Evolutionary conservation across 345 rosid species (phyloP), one percentile per base, ranked within the genome.

Genomic region (Eucalyptus melliodora): DNA sequence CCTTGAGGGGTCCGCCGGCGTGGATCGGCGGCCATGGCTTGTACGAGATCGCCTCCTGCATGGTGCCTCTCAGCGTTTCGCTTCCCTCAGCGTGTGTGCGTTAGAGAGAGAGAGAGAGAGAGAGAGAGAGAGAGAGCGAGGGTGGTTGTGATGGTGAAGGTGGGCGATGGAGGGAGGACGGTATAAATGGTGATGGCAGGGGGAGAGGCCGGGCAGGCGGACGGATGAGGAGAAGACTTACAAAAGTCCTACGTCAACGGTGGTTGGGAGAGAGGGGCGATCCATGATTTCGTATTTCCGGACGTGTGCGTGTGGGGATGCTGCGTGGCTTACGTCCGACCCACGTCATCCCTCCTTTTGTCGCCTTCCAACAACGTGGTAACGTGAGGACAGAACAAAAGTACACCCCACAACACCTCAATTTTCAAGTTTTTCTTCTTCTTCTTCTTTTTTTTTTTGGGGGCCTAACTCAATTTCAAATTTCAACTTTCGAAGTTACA

Each of bases 1-100:
- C 16, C 83, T 37, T 44, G 34, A 31, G 49, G 24, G 67, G 49
- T 6, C 55, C 59, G 88, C 89, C 89, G 87, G 90, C 67, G 89
- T 89, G 72, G n/a, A 83, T 77, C 30, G 91, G 90, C 6, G 56
- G 89, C 93, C 93, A 91, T 31, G 94, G 90, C 81, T 92, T 90
- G 92, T 92, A 93, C 45, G 93, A 93, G 67, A 93, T 91, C 7
- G 93, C 93, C 88, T 92, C 89, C 50, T 94, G 94, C 95, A 93
- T 93, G 77, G 77, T 89, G 85, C 44, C 47, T 56, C 62, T 56
- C 13, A 24, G 30, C 27, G 62, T 56, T 56, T 56, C 62, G 24
- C 47, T 77, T 40, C 24, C 42, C 16, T 77, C 85, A 40, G 85
- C 44, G 30, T 40, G 14, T 34, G 23, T 3, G 44, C 23, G 26